Percentiles rank a stretch among this genome's conserved stretches.
These are phyloP conservation scores for Aspergillus fumigatiaffinis DNA, from an alignment of 2,329 filamentous ascomycete species.

Conservation along the genomic window DNA sequence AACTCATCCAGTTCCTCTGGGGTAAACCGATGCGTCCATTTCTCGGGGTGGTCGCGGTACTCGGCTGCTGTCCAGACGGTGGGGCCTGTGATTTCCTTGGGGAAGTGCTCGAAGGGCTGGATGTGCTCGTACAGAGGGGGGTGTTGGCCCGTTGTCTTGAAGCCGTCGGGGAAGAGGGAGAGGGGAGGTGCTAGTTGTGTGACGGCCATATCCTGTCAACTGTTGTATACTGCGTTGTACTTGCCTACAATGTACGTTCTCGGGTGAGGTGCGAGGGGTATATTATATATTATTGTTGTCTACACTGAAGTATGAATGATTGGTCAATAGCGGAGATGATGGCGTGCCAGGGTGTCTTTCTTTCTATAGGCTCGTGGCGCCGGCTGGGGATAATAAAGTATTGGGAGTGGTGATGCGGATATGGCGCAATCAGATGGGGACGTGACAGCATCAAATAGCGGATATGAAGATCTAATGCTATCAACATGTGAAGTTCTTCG, in stretches of 20 bases:
- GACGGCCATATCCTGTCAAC: conserved; percentile 20
- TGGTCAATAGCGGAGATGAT: conserved; percentile 25
- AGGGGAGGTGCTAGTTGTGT: conserved; percentile 32
- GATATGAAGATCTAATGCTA: too few relatives aligned
- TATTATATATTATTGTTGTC: not conserved
- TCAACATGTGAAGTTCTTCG: too few relatives aligned
- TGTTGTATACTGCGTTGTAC: not conserved
- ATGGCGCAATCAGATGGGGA: conserved; percentile 28
- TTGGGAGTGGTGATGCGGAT: conserved; percentile 15
- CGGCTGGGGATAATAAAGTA: not conserved
- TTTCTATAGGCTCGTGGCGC: conserved; percentile 1
- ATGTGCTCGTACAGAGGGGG: conserved; percentile 63
- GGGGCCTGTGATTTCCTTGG: conserved; percentile 64
- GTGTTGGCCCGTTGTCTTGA: conserved; percentile 69
- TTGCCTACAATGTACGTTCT: too few relatives aligned
- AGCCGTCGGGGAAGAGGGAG: conserved; percentile 58
- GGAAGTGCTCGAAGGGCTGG: conserved; percentile 66
- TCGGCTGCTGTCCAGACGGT: conserved; percentile 70
- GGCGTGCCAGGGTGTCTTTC: conserved; percentile 23
- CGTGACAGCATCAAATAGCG: conserved; percentile 10
- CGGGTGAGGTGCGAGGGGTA: too few relatives aligned
- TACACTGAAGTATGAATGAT: conserved; percentile 2
- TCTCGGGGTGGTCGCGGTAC: conserved; percentile 59
- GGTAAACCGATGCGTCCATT: conserved; percentile 70
- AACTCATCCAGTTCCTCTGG: conserved; percentile 65